These are phyloP conservation scores for Ceratocystis destructans DNA, from an alignment of 2,329 filamentous ascomycete species.

Conservation along the genomic window DNA sequence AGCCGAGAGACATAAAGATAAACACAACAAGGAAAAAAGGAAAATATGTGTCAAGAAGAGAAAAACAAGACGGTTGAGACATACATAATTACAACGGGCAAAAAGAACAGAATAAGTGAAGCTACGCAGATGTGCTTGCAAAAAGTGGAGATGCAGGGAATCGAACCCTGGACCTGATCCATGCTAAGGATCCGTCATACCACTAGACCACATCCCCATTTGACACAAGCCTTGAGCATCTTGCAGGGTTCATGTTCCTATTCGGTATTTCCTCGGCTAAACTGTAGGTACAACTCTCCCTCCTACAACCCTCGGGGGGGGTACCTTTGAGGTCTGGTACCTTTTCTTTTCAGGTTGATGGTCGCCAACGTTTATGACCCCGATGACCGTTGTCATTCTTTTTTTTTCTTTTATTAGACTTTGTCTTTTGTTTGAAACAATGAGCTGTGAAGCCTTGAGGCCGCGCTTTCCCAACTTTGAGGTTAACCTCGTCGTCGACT, in stretches of 20 bases:
- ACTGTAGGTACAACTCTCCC: not conserved
- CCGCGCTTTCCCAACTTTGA: no score
- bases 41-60: not conserved
- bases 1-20: not conserved
- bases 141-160: conserved; percentile 7
- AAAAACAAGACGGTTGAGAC: not conserved
- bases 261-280: not conserved
- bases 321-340: no score
- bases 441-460: no score
- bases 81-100: not conserved
- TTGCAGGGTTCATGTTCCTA: not conserved
- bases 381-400: no score
- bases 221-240: fast-evolving
- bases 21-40: not conserved
- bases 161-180: conserved; percentile 15
- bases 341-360: no score
- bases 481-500: no score
- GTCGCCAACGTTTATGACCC: no score
- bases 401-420: no score
- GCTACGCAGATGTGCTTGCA: not conserved
- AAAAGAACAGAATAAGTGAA: not conserved
- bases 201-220: conserved; percentile 13
- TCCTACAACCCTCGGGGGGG: no score
- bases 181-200: conserved; percentile 15
- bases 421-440: no score